Percentiles rank a stretch among this genome's conserved stretches.
Conservation (phyloP, 2,329 filamentous ascomycete genomes). For the Colletotrichum tropicicola region DNA sequence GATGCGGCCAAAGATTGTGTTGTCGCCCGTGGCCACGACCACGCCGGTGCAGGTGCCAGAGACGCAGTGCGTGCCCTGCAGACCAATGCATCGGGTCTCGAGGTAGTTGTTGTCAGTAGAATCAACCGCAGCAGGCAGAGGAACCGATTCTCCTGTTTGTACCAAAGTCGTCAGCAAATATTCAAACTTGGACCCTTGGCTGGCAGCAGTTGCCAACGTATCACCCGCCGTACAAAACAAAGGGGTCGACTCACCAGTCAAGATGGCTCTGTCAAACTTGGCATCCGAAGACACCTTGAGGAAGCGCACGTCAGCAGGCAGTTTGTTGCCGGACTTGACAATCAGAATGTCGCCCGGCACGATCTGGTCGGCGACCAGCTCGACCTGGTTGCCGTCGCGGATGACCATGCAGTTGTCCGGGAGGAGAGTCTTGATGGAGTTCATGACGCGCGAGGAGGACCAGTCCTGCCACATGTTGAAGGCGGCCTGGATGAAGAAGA, state of each 20-base stretch:
- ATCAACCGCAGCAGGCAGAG: slow-evolving; percentile 70
- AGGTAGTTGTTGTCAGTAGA: slow-evolving; percentile 78
- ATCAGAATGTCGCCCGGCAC: slow-evolving; percentile 77
- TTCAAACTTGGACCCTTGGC: too few relatives aligned
- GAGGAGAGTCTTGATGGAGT: slow-evolving; percentile 82
- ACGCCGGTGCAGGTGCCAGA: slow-evolving; percentile 73
- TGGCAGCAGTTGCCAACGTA: too few relatives aligned
- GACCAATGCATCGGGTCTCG: slow-evolving; percentile 78
- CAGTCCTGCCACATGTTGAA: slow-evolving; percentile 81
- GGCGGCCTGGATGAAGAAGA: slow-evolving; percentile 74
- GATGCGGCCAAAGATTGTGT: slow-evolving; percentile 79
- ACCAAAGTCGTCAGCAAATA: not conserved
- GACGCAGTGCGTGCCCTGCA: slow-evolving; percentile 83
- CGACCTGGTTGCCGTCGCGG: slow-evolving; percentile 63
- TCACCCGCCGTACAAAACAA: not conserved
- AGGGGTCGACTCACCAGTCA: slow-evolving; percentile 62
- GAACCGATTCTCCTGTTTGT: slow-evolving; percentile 67
- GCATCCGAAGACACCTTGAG: slow-evolving; percentile 74
- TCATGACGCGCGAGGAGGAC: slow-evolving; percentile 81
- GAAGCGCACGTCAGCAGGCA: slow-evolving; percentile 79
- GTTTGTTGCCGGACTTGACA: slow-evolving; percentile 76
- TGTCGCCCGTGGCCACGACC: slow-evolving; percentile 76
- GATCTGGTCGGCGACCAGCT: slow-evolving; percentile 64
- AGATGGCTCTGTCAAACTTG: slow-evolving; percentile 77
- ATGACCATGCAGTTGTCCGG: slow-evolving; percentile 75